Conservation (phyloP, 305 asterid genomes). For the Fraxinus dipetala region DNA sequence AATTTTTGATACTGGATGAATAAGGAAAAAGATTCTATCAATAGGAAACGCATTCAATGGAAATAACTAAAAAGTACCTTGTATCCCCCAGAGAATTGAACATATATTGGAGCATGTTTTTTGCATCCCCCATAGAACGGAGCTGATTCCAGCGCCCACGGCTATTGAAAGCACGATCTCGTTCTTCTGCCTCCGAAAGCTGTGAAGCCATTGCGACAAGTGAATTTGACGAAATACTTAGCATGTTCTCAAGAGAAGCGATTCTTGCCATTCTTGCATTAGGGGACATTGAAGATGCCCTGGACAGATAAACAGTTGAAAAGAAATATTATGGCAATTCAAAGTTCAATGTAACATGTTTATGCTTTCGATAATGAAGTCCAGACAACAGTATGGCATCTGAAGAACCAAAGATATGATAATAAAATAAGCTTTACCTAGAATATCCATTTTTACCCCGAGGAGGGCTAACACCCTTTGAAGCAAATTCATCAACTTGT, state of each 20-base stretch:
- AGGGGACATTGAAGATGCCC: constrained; percentile 92
- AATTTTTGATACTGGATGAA: not conserved
- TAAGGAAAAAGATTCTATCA: not conserved
- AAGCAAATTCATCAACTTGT: constrained; percentile 85
- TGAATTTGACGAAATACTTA: constrained; percentile 86
- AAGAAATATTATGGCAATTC: not conserved
- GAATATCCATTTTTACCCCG: constrained; percentile 77
- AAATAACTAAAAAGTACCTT: constrained; percentile 39
- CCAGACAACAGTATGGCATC: not conserved
- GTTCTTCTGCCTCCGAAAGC: constrained; percentile 97
- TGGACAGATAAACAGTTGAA: constrained; percentile 23
- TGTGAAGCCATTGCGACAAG: constrained; percentile 98
- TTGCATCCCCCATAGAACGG: constrained; percentile 96
- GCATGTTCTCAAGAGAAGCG: constrained; percentile 91
- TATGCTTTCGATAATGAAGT: not conserved
- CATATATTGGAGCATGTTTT: constrained; percentile 78
- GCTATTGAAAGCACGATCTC: constrained; percentile 70
- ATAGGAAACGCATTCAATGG: not conserved
- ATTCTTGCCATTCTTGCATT: constrained; percentile 88
- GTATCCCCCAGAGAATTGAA: constrained; percentile 79
- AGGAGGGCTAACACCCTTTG: constrained; percentile 85
- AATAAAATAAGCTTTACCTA: constrained; percentile 42
- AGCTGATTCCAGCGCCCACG: constrained; percentile 97
- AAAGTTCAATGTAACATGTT: not conserved
- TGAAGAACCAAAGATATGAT: not conserved